A percentile compares a stretch with the other conserved stretches of the same genome.
Conservation (phyloP, 495 filamentous ascomycete species). For the Endocarpon pusillum region DNA sequence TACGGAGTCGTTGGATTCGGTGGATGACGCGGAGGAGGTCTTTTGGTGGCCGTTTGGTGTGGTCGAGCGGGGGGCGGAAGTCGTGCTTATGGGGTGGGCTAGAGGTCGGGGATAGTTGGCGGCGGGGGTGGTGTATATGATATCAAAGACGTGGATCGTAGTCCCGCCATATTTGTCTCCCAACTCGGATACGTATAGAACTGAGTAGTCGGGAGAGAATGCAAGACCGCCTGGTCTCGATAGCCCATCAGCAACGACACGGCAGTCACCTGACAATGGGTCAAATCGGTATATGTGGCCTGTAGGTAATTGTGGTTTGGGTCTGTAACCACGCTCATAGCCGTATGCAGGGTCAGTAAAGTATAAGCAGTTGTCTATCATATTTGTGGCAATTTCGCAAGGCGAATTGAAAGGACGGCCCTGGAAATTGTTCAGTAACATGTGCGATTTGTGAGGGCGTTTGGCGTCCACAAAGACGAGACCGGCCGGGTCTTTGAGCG, state of each 20-base stretch:
- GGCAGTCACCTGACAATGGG: constrained; percentile 26
- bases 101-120: background rate
- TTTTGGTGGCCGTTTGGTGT: background rate
- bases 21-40: background rate
- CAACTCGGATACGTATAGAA: constrained; percentile 33
- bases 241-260: constrained; percentile 33
- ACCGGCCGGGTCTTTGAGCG: constrained; percentile 25
- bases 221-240: constrained; percentile 29
- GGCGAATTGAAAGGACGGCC: constrained; percentile 28
- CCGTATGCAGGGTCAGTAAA: constrained; percentile 40
- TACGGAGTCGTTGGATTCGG: background rate
- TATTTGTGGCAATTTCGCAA: constrained; percentile 28
- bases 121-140: background rate
- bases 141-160: constrained; percentile 11
- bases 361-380: constrained; percentile 28
- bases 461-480: constrained; percentile 21
- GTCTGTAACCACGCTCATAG: constrained; percentile 24
- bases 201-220: constrained; percentile 29
- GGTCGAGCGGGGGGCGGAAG: background rate
- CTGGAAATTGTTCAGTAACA: constrained; percentile 24
- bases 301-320: constrained; percentile 26
- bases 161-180: constrained; percentile 12
- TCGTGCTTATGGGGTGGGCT: background rate
- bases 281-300: constrained; percentile 35
- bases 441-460: constrained; percentile 17